Conservation (phyloP, 768 basidiomycete species). For the Phlebiopsis gigantea region DNA sequence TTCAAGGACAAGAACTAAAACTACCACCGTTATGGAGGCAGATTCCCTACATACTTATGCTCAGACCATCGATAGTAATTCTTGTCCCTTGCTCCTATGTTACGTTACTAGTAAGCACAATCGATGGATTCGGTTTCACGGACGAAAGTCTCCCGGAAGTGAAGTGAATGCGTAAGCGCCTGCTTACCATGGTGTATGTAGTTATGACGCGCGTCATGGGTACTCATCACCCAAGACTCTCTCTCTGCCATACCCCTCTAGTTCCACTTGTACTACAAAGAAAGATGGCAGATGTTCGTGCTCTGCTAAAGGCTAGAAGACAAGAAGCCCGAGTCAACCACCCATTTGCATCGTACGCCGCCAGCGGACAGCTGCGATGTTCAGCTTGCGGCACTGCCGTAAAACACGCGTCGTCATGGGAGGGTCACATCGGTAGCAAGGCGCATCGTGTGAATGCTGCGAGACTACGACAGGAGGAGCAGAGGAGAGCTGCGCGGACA, state of each 20-base stretch:
- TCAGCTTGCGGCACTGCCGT: conserved; percentile 54
- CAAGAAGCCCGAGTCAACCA: conserved; percentile 70
- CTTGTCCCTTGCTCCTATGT: neutral
- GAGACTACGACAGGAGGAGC: conserved; percentile 52
- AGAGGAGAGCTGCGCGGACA: conserved; percentile 17
- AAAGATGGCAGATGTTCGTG: conserved; percentile 81
- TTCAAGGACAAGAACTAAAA: conserved; percentile 53
- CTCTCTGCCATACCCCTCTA: neutral
- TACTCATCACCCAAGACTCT: too few relatives aligned
- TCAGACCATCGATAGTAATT: neutral
- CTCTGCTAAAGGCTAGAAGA: conserved; percentile 79
- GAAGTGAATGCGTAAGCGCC: neutral
- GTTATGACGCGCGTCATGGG: too few relatives aligned
- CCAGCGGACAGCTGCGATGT: conserved; percentile 66
- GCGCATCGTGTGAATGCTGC: conserved; percentile 63
- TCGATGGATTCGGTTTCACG: too few relatives aligned
- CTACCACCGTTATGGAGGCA: neutral
- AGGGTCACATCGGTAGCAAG: conserved; percentile 82
- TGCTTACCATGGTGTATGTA: neutral
- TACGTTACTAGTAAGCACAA: neutral
- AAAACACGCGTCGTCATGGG: conserved; percentile 82
- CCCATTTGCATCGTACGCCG: conserved; percentile 64
- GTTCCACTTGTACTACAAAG: conserved; percentile 3
- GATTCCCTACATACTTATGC: neutral
- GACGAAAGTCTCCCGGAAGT: neutral